A percentile compares a stretch with the other conserved stretches of the same genome.
Evolutionary conservation across 2,329 filamentous ascomycete species (phyloP).

Genomic region (Ilyonectria mors-panacis): DNA sequence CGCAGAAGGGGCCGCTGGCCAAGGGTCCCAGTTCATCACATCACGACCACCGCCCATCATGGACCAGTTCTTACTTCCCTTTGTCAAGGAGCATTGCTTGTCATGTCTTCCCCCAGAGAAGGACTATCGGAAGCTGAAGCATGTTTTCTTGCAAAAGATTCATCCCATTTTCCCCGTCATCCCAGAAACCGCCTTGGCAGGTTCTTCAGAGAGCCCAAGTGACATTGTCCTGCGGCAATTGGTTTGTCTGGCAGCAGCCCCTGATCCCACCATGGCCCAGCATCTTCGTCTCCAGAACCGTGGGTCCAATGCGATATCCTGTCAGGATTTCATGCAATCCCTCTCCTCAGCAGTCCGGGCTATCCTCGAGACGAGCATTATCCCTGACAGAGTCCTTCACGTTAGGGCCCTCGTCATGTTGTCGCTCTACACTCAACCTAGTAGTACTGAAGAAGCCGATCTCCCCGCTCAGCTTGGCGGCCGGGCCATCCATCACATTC

Average conservation of each 20-base stretch:
- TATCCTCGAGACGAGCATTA: constrained; percentile 67
- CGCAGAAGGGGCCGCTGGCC: constrained; percentile 41
- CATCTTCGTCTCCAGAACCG: constrained; percentile 62
- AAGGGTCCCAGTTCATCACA: constrained; percentile 56
- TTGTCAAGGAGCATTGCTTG: constrained; percentile 63
- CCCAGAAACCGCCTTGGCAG: constrained; percentile 54
- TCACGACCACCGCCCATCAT: constrained; percentile 56
- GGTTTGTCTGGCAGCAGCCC: constrained; percentile 68
- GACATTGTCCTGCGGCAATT: constrained; percentile 66
- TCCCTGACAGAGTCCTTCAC: constrained; percentile 68
- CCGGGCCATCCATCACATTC: constrained; percentile 70
- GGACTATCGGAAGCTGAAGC: constrained; percentile 62
- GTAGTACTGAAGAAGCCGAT: constrained; percentile 67
- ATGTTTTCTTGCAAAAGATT: constrained; percentile 66
- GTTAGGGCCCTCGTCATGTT: constrained; percentile 69
- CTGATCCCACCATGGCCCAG: constrained; percentile 61
- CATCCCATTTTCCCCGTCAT: constrained; percentile 70
- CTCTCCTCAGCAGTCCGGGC: constrained; percentile 65
- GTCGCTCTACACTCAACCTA: constrained; percentile 72
- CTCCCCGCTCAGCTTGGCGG: constrained; percentile 67
- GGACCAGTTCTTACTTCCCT: constrained; percentile 59
- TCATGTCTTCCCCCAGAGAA: constrained; percentile 62
- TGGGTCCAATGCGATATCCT: constrained; percentile 56
- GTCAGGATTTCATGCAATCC: constrained; percentile 64
- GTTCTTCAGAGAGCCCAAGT: constrained; percentile 51